A percentile compares a stretch with the other conserved stretches of the same genome.
phyloP scores from a whole-genome alignment of 139 green algal species.

The Tetradesmus lagerheimii region DNA sequence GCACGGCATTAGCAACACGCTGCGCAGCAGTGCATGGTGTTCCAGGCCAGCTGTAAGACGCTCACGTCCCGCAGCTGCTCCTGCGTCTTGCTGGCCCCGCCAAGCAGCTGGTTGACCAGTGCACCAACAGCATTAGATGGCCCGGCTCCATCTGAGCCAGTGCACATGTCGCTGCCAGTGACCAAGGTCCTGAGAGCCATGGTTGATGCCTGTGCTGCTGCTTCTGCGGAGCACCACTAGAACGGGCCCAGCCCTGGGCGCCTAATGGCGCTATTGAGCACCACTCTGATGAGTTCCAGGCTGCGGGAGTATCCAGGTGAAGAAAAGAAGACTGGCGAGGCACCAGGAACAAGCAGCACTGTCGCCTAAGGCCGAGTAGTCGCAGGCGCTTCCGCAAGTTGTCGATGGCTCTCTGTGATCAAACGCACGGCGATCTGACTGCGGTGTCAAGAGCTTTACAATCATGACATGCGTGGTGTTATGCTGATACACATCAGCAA shows the following conservation, averaged over 20 bases:
- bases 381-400: too few species aligned
- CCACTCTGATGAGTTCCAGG: too few species aligned
- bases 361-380: too few species aligned
- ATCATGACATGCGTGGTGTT: background rate
- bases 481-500: conserved; percentile 2
- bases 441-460: background rate
- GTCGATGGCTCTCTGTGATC: too few species aligned
- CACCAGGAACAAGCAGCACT: too few species aligned
- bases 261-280: too few species aligned
- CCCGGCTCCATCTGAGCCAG: conserved; percentile 66
- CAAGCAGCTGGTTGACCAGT: conserved; percentile 86
- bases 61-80: conserved; percentile 75
- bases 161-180: conserved; percentile 84
- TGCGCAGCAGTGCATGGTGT: background rate
- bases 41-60: background rate
- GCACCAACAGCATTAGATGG: conserved; percentile 82
- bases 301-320: too few species aligned
- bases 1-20: background rate
- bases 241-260: background rate
- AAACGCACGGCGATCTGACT: too few species aligned
- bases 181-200: conserved; percentile 84
- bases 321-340: too few species aligned
- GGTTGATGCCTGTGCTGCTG: conserved; percentile 34
- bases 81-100: conserved; percentile 77
- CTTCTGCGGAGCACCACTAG: background rate